phyloP scores from a whole-genome alignment of 2,329 filamentous ascomycete genomes.

The Fusarium aywerte region DNA sequence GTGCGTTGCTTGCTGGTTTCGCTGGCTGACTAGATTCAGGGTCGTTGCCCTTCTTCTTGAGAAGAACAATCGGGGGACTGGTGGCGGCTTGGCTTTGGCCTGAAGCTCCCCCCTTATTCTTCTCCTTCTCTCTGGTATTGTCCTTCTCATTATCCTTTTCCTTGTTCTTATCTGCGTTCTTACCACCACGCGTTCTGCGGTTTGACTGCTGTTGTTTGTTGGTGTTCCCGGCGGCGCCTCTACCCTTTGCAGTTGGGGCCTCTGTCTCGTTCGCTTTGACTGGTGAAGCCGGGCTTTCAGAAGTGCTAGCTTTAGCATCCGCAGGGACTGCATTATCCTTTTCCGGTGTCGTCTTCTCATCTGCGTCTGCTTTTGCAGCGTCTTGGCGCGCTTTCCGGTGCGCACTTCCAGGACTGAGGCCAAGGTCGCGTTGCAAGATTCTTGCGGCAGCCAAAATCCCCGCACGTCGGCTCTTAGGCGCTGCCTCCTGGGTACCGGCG shows the following conservation, averaged over 20 bases:
- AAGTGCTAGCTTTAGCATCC: conserved; percentile 16
- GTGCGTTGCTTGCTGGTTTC: conserved; percentile 44
- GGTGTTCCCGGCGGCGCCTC: conserved; percentile 33
- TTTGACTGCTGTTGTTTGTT: conserved; percentile 46
- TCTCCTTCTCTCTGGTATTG: conserved; percentile 40
- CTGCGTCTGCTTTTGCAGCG: conserved; percentile 65
- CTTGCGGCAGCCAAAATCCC: conserved; percentile 72
- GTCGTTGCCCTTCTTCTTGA: conserved; percentile 53
- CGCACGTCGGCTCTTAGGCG: conserved; percentile 66
- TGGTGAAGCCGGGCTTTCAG: conserved; percentile 39
- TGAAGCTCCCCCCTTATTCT: conserved; percentile 37
- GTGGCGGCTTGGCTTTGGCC: conserved; percentile 36
- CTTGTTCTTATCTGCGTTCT: conserved; percentile 55
- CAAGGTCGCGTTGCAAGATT: conserved; percentile 73
- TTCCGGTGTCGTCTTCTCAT: conserved; percentile 53
- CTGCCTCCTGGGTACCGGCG: conserved; percentile 48
- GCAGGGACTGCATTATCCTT: conserved; percentile 48
- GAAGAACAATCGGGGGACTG: conserved; percentile 55
- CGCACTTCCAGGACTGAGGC: conserved; percentile 70
- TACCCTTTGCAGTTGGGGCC: conserved; percentile 38
- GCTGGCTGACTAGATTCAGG: conserved; percentile 37
- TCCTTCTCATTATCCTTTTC: conserved; percentile 47
- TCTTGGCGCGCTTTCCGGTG: conserved; percentile 70
- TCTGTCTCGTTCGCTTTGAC: conserved; percentile 32
- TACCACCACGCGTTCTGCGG: conserved; percentile 52